Evolutionary conservation across 2,329 filamentous ascomycete genomes (phyloP).

Genomic region (Diaporthe sp.): DNA sequence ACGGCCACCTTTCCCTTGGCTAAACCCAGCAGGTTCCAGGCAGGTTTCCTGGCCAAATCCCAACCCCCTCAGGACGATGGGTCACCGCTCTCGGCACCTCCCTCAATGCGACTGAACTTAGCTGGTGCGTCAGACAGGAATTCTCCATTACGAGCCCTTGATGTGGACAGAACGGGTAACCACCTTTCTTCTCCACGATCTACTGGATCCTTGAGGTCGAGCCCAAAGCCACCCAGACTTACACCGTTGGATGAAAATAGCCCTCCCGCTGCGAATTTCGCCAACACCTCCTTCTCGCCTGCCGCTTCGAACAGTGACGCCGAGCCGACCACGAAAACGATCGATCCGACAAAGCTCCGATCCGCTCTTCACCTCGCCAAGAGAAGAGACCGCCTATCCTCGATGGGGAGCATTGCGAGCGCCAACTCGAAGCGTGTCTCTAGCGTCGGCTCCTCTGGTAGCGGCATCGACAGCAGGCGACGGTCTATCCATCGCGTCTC

Average conservation of each 20-base stretch:
- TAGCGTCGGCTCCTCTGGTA: conserved; percentile 52
- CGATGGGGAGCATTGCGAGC: conserved; percentile 49
- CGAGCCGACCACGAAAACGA: conserved; percentile 53
- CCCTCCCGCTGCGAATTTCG: conserved; percentile 52
- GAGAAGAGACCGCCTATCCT: conserved; percentile 53
- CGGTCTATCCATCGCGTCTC: conserved; percentile 46
- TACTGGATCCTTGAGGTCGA: conserved; percentile 37
- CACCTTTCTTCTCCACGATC: conserved; percentile 57
- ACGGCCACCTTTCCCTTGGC: conserved; percentile 47
- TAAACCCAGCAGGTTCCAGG: conserved; percentile 84
- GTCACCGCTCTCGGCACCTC: conserved; percentile 69
- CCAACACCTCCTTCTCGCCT: conserved; percentile 47
- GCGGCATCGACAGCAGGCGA: conserved; percentile 40
- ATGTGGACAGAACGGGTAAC: conserved; percentile 59
- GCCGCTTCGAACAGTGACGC: conserved; percentile 57
- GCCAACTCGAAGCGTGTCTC: conserved; percentile 56
- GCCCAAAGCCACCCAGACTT: conserved; percentile 48
- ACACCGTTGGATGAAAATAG: conserved; percentile 63
- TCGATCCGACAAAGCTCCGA: conserved; percentile 66
- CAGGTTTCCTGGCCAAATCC: conserved; percentile 81
- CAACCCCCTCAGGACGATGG: conserved; percentile 59
- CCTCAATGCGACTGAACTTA: conserved; percentile 66
- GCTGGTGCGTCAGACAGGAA: conserved; percentile 64
- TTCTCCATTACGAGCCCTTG: conserved; percentile 61
- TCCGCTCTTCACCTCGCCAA: conserved; percentile 65